phyloP scores from a whole-genome alignment of 78 protist genomes.

The Polysphondylium violaceum region DNA sequence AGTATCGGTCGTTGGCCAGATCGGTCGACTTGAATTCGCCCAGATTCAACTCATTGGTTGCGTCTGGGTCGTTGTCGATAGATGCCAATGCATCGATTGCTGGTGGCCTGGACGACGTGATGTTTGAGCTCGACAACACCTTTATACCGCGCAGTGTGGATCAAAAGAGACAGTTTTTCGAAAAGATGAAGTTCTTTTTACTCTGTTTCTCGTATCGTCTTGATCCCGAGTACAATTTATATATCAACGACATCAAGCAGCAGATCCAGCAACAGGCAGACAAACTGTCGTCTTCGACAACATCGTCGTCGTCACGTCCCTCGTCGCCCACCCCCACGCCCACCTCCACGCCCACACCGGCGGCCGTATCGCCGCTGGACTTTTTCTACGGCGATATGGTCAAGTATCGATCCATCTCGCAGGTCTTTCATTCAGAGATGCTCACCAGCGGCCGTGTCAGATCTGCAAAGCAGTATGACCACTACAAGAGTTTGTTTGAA shows the following conservation, averaged over 20 bases:
- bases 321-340: not conserved
- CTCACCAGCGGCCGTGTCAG: constrained; percentile 5
- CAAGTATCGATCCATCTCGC: constrained; percentile 13
- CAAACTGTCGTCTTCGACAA: not conserved
- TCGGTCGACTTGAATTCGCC: too few relatives aligned
- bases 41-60: too few relatives aligned
- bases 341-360: not conserved
- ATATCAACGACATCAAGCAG: not conserved
- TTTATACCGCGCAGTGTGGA: too few relatives aligned
- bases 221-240: not conserved
- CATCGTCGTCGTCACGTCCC: not conserved
- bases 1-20: too few relatives aligned
- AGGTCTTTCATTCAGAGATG: constrained; percentile 52
- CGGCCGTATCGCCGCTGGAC: not conserved
- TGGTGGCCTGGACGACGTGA: too few relatives aligned
- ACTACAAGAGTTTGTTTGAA: constrained; percentile 16
- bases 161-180: constrained; percentile 39
- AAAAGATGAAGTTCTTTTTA: constrained; percentile 43
- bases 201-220: not conserved
- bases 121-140: constrained; percentile 41
- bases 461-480: constrained; percentile 28
- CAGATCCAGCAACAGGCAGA: not conserved
- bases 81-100: too few relatives aligned
- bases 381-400: not conserved
- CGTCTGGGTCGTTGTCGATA: too few relatives aligned